These are phyloP conservation scores for Fusarium compactum DNA, from an alignment of 2,329 filamentous ascomycete genomes.

Conservation along the genomic window DNA sequence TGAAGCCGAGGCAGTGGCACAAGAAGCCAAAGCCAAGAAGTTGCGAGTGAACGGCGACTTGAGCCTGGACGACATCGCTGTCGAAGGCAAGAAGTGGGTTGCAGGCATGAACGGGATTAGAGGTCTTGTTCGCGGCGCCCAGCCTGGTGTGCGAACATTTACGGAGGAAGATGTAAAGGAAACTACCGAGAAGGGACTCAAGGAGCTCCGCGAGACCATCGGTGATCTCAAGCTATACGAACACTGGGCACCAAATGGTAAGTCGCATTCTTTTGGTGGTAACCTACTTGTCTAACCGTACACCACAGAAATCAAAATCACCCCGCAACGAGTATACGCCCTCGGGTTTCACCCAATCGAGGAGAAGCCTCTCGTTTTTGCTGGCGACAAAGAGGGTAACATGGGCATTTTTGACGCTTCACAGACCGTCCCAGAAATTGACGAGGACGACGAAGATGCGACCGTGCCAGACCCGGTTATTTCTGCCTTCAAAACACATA, in stretches of 20 bases:
- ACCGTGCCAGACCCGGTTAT: conserved; percentile 80
- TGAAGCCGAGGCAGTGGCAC: conserved; percentile 58
- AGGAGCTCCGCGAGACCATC: conserved; percentile 80
- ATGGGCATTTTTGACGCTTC: conserved; percentile 92
- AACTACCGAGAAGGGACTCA: conserved; percentile 81
- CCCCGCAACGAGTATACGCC: conserved; percentile 86
- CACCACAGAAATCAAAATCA: conserved; percentile 84
- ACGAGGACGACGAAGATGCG: conserved; percentile 76
- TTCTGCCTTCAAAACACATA: conserved; percentile 89
- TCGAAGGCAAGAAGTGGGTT: conserved; percentile 83
- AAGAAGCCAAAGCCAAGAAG: conserved; percentile 68
- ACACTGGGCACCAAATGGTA: conserved; percentile 83
- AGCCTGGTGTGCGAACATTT: conserved; percentile 87
- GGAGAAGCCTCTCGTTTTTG: conserved; percentile 89
- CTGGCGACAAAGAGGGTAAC: conserved; percentile 92
- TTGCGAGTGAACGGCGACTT: conserved; percentile 68
- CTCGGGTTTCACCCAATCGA: conserved; percentile 89
- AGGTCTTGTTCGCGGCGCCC: conserved; percentile 71
- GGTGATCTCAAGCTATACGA: conserved; percentile 83
- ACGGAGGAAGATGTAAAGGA: conserved; percentile 84
- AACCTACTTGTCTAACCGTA: background rate
- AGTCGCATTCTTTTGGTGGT: conserved; percentile 41
- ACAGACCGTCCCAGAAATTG: conserved; percentile 70
- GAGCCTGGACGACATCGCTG: conserved; percentile 79
- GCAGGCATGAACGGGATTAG: conserved; percentile 74